Percentiles rank a stretch among this genome's conserved stretches.
Evolutionary conservation across 2,329 filamentous ascomycete species (phyloP).

Genomic region (Colletotrichum orchidophilum): DNA sequence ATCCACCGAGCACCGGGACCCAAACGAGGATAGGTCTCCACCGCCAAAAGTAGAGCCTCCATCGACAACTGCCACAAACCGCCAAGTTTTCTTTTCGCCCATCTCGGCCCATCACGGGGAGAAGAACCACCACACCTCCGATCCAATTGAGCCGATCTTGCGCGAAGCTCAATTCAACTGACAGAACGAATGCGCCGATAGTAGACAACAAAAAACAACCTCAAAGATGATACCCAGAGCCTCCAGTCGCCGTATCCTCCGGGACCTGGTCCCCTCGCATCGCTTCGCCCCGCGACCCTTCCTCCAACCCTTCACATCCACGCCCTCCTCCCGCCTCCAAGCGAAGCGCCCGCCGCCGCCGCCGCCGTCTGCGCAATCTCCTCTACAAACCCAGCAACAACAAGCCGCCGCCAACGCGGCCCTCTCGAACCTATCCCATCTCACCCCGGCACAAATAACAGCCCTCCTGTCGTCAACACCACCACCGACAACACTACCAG

Average conservation of each 20-base stretch:
- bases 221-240: conserved; percentile 20
- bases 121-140: not conserved
- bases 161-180: not conserved
- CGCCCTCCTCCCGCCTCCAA: conserved; percentile 3
- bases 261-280: conserved; percentile 14
- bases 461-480: conserved; percentile 30
- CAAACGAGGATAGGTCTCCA: conserved; percentile 8
- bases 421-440: conserved; percentile 33
- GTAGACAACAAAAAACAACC: not conserved
- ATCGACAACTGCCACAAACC: not conserved
- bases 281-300: conserved; percentile 13
- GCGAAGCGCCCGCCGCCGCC: not conserved
- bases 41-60: conserved; percentile 10
- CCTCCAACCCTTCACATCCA: conserved; percentile 23
- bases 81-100: not conserved
- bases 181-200: not conserved
- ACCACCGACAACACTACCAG: not conserved
- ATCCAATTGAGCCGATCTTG: not conserved
- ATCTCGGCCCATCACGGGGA: not conserved
- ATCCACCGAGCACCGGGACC: conserved; percentile 6
- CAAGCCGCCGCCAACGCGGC: conserved; percentile 14
- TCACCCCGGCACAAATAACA: conserved; percentile 32
- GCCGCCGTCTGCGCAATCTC: not conserved
- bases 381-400: not conserved
- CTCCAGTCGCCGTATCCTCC: conserved; percentile 20